Percentiles rank a stretch among this genome's conserved stretches.
Conservation (phyloP, 345 rosid genomes). For the Fremontodendron californicum region DNA sequence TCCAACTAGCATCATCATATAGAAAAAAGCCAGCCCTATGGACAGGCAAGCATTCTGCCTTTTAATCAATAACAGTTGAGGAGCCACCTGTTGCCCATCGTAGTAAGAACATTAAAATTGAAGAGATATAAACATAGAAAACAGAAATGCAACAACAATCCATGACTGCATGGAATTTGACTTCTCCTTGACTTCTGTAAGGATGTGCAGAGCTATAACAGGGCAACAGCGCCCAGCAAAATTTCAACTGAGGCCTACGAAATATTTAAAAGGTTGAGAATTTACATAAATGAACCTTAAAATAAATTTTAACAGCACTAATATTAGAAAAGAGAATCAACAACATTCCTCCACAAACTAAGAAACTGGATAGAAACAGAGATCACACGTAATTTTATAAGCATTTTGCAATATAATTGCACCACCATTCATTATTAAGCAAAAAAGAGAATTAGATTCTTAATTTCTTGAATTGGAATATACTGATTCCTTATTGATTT, state of each 20-base stretch:
- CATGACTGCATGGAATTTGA: background rate
- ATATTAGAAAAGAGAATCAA: background rate
- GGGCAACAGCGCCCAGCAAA: background rate
- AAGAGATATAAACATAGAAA: background rate
- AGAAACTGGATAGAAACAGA: background rate
- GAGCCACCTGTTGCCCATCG: background rate
- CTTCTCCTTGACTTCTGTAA: background rate
- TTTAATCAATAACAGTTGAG: background rate
- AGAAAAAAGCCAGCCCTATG: background rate
- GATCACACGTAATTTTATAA: background rate
- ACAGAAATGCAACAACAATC: background rate
- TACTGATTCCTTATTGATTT: background rate
- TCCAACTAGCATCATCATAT: background rate
- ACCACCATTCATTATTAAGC: background rate
- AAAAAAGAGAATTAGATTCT: background rate
- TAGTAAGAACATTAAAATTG: background rate
- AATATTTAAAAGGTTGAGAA: background rate
- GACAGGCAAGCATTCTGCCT: background rate
- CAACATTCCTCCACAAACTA: background rate
- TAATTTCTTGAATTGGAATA: background rate
- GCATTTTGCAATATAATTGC: background rate
- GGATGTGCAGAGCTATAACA: background rate
- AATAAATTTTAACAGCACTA: background rate
- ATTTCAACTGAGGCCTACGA: background rate
- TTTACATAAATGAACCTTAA: background rate